Conservation (phyloP, 129 eudicot genomes). For the carrot (Daucus carota) region DH1_v3.0 NC_030381.2:47818001-47818500, state of each 20-base stretch:
- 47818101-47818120: conserved; percentile 24
- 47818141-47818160: conserved; percentile 32
- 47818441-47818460: background rate
- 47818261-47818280: conserved; percentile 24
- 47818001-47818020: conserved; percentile 49
- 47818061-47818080: conserved; percentile 15
- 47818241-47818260: conserved; percentile 16
- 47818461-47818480: background rate
- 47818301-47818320: conserved; percentile 18
- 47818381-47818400: background rate
- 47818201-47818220: conserved; percentile 55
- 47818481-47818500: conserved; percentile 4
- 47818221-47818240: conserved; percentile 36
- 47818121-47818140: conserved; percentile 32
- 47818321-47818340: background rate
- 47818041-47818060: conserved; percentile 33
- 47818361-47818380: background rate
- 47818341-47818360: background rate
- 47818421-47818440: background rate
- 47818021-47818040: conserved; percentile 17
- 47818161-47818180: conserved; percentile 39
- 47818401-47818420: background rate
- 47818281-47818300: conserved; percentile 25
- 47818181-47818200: conserved; percentile 16
- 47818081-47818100: conserved; percentile 37